Evolutionary conservation across 1,284 basidiomycete genomes (phyloP).

Genomic region (Abortiporus biennis): DNA sequence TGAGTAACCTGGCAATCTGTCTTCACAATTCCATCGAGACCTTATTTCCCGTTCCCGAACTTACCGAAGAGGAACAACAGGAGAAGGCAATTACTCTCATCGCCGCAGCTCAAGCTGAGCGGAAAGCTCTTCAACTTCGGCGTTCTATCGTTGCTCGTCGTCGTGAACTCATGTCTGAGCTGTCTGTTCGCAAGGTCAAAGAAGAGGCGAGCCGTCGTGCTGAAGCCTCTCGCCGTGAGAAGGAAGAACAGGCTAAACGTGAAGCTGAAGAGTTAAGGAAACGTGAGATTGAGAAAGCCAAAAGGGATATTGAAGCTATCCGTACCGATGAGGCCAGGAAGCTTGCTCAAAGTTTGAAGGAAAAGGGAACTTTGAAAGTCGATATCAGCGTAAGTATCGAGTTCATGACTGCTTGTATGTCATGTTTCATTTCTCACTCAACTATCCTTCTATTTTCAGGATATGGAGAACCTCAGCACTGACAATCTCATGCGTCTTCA

Average conservation of each 20-base stretch:
- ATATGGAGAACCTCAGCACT: slow-evolving; percentile 82
- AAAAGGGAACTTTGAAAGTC: slow-evolving; percentile 82
- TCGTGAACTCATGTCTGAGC: slow-evolving; percentile 84
- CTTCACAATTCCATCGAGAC: slow-evolving; percentile 65
- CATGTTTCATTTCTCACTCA: slow-evolving; percentile 5
- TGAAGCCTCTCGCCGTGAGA: slow-evolving; percentile 64
- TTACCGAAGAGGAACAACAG: slow-evolving; percentile 45
- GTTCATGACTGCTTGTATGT: slow-evolving; percentile 2
- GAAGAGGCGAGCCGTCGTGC: slow-evolving; percentile 83
- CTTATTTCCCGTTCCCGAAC: slow-evolving; percentile 38
- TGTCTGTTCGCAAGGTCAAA: slow-evolving; percentile 83
- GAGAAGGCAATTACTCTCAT: slow-evolving; percentile 50
- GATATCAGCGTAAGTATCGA: slow-evolving; percentile 62
- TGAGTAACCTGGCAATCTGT: slow-evolving; percentile 69
- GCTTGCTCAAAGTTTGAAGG: slow-evolving; percentile 82
- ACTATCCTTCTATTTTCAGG: slow-evolving; percentile 34
- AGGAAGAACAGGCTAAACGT: slow-evolving; percentile 67
- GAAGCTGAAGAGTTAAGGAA: slow-evolving; percentile 66
- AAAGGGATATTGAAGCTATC: slow-evolving; percentile 80
- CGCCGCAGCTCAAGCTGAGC: slow-evolving; percentile 59
- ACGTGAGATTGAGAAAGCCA: slow-evolving; percentile 76
- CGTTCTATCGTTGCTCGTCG: slow-evolving; percentile 83
- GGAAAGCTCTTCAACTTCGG: slow-evolving; percentile 71
- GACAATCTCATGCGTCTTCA: slow-evolving; percentile 88
- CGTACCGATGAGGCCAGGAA: slow-evolving; percentile 85